phyloP scores from a whole-genome alignment of 1,284 basidiomycete species.

The Calocybe gambosa region DNA sequence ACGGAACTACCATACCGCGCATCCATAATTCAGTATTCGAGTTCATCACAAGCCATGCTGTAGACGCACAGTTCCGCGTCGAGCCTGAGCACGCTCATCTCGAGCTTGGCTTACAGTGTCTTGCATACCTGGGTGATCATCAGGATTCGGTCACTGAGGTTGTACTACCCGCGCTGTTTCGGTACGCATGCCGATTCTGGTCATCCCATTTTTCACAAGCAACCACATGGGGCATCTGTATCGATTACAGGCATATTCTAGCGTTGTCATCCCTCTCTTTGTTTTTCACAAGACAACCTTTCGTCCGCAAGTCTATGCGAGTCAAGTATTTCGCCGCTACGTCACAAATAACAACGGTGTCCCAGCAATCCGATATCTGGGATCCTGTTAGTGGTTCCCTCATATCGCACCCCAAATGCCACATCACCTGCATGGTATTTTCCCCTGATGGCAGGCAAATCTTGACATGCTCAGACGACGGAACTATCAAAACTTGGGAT shows the following conservation, averaged over 20 bases:
- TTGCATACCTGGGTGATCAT: background rate
- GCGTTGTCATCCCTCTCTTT: no score
- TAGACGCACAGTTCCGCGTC: conserved; percentile 3
- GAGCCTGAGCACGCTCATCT: background rate
- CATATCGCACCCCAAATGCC: no score
- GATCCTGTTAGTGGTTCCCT: no score
- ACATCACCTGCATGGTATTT: background rate
- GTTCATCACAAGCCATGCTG: conserved; percentile 8
- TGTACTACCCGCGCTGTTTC: background rate
- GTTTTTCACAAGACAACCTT: no score
- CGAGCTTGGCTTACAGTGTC: conserved; percentile 7
- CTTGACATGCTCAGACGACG: background rate
- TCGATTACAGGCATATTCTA: no score
- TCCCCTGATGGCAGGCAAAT: background rate
- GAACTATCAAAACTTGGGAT: background rate
- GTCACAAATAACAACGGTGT: no score
- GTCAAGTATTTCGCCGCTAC: no score
- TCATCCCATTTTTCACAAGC: no score
- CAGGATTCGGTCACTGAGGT: background rate
- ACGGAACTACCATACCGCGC: conserved; percentile 6
- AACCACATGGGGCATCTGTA: background rate
- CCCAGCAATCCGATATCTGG: no score
- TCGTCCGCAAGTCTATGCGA: no score
- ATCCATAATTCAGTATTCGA: conserved; percentile 12
- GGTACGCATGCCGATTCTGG: no score